Conservation (phyloP, 257 asterid genomes). For the Penstemon newberryi region DNA sequence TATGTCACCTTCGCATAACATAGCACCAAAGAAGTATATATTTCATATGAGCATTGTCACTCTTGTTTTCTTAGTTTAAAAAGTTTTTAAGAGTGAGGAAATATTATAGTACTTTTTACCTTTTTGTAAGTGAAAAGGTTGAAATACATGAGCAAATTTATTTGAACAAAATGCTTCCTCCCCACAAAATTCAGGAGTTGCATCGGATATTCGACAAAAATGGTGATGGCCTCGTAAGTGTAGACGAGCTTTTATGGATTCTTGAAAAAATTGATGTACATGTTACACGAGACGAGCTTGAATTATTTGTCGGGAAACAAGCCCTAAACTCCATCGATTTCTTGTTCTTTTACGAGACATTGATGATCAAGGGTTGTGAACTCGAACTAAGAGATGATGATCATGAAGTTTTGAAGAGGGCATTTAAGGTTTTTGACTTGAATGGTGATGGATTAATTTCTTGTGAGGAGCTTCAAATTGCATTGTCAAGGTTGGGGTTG, state of each 20-base stretch:
- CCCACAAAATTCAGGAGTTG: constrained; percentile 4
- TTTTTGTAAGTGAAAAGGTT: no score
- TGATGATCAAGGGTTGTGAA: neutral
- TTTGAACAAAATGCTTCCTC: constrained; percentile 6
- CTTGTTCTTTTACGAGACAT: constrained; percentile 53
- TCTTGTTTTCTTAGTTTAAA: no score
- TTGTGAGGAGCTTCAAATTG: constrained; percentile 53
- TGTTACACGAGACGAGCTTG: constrained; percentile 53
- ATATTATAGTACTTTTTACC: no score
- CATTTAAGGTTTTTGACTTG: constrained; percentile 60
- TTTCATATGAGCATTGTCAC: neutral
- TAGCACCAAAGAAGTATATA: neutral
- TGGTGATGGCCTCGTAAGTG: constrained; percentile 45
- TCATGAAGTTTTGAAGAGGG: constrained; percentile 36
- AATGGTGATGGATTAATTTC: constrained; percentile 62
- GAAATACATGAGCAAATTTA: neutral
- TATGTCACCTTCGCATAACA: neutral
- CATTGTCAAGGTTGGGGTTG: constrained; percentile 49
- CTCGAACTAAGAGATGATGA: neutral
- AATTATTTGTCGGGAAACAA: constrained; percentile 41
- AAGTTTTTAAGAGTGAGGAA: no score
- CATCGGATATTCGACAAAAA: constrained; percentile 60
- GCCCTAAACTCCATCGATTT: constrained; percentile 50
- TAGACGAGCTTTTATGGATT: constrained; percentile 47
- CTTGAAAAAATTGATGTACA: constrained; percentile 40